Evolutionary conservation across 257 asterid genomes (phyloP), one percentile per base, ranked within the genome.

Genomic region (Solanum tarapatanum): DNA sequence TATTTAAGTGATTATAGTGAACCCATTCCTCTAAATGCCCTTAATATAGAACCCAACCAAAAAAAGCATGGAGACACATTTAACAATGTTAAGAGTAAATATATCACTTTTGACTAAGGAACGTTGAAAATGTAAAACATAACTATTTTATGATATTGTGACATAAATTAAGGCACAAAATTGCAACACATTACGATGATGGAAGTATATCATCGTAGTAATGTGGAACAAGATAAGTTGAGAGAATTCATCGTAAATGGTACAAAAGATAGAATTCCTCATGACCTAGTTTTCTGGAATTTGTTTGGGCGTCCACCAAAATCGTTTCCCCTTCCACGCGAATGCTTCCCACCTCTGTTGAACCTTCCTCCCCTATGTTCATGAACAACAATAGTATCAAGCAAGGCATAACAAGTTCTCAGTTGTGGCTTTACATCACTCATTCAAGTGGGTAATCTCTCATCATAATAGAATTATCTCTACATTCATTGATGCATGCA

Each of bases 311-410:
- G 96, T 62, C 74, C 84, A 30, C 88, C 87, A 1, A 92, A 83
- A 77, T 94, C 91, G n/a, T 90, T 89, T 1, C 92, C 99, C 32
- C 98, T 90, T 9, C 95, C 91, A 1, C 99, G 98, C 11, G 93
- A 90, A 89, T 94, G 92, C 92, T 92, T 94, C 89, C 99, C 94
- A 33, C 99, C 99, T 88, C 95, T 90, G 89, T 90, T 90, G 90
- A 90, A 90, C 91, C 87, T 92, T 68, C 99, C 98, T 39, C 98
- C 98, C 93, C 98, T 94, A 16, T 43, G 43, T 82, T 13, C 43
- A 48, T 48, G 43, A 48, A 82, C 24, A 48, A 80, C 69, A 80
- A 10, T 14, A 4, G 55, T 8, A 51, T 83, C 86, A 33, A 64
- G 2, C 73, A 83, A 73, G 23, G 45, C 0, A 33, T 73, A 64